A percentile compares a stretch with the other conserved stretches of the same genome.
phyloP scores from a whole-genome alignment of 2,329 filamentous ascomycete species.

The Aureobasidium namibiae region DNA sequence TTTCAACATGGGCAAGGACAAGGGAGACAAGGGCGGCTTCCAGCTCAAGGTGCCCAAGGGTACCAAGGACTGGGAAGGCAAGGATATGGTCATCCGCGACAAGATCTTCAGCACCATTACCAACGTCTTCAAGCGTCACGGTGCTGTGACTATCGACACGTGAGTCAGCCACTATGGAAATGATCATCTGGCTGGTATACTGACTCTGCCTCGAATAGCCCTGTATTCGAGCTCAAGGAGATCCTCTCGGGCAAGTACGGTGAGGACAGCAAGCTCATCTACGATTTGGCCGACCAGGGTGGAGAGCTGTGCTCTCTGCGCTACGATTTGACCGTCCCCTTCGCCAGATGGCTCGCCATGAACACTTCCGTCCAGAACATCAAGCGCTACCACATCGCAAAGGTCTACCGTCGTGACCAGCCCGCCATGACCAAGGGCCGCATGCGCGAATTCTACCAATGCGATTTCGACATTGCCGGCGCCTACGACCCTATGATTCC shows the following conservation, averaged over 20 bases:
- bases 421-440: conserved; percentile 83
- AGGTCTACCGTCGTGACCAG: conserved; percentile 77
- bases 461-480: conserved; percentile 92
- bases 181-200: neutral
- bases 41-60: conserved; percentile 85
- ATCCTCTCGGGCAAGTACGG: conserved; percentile 86
- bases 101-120: conserved; percentile 70
- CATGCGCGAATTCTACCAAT: conserved; percentile 96
- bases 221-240: conserved; percentile 78
- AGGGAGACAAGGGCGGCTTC: conserved; percentile 35
- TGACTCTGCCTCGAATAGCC: conserved; percentile 28
- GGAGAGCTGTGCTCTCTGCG: conserved; percentile 77
- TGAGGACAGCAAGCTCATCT: conserved; percentile 87
- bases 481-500: conserved; percentile 84
- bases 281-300: conserved; percentile 80
- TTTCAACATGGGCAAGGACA: conserved; percentile 39
- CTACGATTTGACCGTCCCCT: conserved; percentile 83
- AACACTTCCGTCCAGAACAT: conserved; percentile 74
- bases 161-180: conserved; percentile 28
- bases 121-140: conserved; percentile 75
- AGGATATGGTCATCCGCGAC: conserved; percentile 72
- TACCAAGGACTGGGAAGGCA: conserved; percentile 76
- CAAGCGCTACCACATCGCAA: conserved; percentile 92
- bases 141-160: conserved; percentile 71
- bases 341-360: conserved; percentile 89